Percentiles rank a stretch among this genome's conserved stretches.
Conservation (phyloP, 768 basidiomycete genomes). For the Pulveroboletus ravenelii region DNA sequence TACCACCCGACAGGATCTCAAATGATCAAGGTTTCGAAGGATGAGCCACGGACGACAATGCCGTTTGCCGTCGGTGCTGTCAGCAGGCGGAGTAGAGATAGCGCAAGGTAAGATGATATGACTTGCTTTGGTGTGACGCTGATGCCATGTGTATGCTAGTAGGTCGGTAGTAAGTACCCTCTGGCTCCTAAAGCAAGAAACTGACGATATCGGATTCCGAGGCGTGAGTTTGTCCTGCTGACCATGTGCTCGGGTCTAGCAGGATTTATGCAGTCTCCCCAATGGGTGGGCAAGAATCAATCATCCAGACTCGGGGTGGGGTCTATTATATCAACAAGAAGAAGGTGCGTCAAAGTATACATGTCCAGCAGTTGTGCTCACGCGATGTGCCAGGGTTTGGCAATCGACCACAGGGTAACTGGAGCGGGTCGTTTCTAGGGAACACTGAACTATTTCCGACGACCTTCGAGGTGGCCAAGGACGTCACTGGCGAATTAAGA, state of each 20-base stretch:
- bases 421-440: slow-evolving; percentile 12
- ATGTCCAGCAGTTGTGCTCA: not conserved
- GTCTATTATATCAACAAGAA: slow-evolving; percentile 30
- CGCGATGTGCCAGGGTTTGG: slow-evolving; percentile 6
- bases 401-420: not conserved
- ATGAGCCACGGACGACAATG: slow-evolving; percentile 8
- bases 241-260: not conserved
- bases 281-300: slow-evolving; percentile 25
- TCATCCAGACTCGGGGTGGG: slow-evolving; percentile 32
- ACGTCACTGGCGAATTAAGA: slow-evolving; percentile 17
- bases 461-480: slow-evolving; percentile 16
- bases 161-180: no score
- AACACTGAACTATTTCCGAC: slow-evolving; percentile 30
- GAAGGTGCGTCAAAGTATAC: slow-evolving; percentile 21
- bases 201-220: not conserved
- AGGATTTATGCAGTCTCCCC: slow-evolving; percentile 6
- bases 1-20: not conserved
- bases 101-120: slow-evolving; percentile 7
- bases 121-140: not conserved
- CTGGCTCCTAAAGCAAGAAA: not conserved
- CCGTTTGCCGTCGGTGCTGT: slow-evolving; percentile 16
- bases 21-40: slow-evolving; percentile 2
- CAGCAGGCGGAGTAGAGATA: not conserved
- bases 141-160: not conserved
- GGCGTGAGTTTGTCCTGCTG: not conserved